phyloP scores from a whole-genome alignment of 257 asterid genomes.

The Nicotiana undulata region DNA sequence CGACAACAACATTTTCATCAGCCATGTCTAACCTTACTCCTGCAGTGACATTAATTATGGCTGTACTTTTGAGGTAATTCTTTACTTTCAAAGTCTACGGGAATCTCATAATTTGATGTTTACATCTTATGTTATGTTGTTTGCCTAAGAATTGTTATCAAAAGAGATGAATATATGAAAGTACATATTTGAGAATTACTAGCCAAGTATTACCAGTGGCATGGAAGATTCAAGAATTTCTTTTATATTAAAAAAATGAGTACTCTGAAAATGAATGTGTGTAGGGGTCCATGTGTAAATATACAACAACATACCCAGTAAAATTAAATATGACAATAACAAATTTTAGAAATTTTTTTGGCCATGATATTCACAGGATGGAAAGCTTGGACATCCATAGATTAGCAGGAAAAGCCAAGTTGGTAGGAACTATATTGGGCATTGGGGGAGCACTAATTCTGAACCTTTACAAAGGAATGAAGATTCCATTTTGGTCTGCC shows the following conservation, averaged over 20 bases:
- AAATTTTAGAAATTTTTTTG: no score
- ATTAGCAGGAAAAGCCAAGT: constrained; percentile 27
- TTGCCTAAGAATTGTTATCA: not conserved
- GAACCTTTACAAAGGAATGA: constrained; percentile 22
- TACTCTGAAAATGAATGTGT: no score
- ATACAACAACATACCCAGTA: no score
- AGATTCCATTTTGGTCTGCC: constrained; percentile 12
- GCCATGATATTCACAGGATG: constrained; percentile 17
- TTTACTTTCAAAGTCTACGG: not conserved
- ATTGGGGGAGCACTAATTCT: constrained; percentile 31
- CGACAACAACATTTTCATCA: constrained; percentile 52
- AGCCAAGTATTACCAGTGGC: not conserved
- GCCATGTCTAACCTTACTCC: constrained; percentile 55
- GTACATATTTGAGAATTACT: no score
- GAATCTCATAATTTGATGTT: not conserved
- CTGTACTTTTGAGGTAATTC: constrained; percentile 36
- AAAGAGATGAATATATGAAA: not conserved
- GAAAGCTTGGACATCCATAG: constrained; percentile 16
- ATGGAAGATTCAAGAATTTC: not conserved
- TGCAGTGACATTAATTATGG: constrained; percentile 46
- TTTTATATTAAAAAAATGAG: no score
- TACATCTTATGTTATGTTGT: not conserved
- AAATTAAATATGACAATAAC: no score
- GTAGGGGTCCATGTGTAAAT: no score
- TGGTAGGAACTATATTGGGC: constrained; percentile 25